Percentiles rank a stretch among this genome's conserved stretches.
Evolutionary conservation across 208 protist genomes (phyloP).

Genomic region (Leptomonas pyrrhocoris): DNA sequence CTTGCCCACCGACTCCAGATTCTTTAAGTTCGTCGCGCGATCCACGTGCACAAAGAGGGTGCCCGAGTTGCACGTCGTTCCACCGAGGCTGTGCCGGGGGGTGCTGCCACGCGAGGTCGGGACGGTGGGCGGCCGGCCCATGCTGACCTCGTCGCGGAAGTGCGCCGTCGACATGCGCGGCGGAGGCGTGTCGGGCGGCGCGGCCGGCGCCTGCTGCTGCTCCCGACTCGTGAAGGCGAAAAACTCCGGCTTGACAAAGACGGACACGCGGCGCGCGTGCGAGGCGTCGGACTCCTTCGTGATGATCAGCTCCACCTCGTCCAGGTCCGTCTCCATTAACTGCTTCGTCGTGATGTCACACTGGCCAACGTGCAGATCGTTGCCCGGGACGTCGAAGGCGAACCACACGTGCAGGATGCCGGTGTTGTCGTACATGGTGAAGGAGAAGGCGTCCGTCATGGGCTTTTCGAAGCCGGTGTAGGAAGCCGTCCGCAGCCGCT

Average conservation of each 20-base stretch:
- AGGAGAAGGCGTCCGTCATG: constrained; percentile 60
- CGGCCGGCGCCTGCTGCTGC: constrained; percentile 11
- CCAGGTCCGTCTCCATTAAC: constrained; percentile 42
- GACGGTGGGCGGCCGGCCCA: constrained; percentile 15
- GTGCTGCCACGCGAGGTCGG: constrained; percentile 36
- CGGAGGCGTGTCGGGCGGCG: constrained; percentile 33
- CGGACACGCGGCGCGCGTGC: constrained; percentile 39
- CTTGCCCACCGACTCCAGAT: constrained; percentile 53
- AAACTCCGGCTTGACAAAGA: constrained; percentile 56
- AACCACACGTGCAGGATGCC: constrained; percentile 61
- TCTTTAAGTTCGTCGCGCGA: constrained; percentile 55
- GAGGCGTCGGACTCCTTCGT: constrained; percentile 37
- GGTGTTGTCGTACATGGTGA: constrained; percentile 69
- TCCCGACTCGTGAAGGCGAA: constrained; percentile 34
- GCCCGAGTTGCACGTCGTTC: constrained; percentile 22
- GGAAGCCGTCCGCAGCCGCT: constrained; percentile 44
- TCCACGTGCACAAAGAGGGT: constrained; percentile 67
- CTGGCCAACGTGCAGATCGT: constrained; percentile 58
- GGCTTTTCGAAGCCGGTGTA: constrained; percentile 58
- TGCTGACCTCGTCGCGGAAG: constrained; percentile 33
- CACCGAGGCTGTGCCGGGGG: constrained; percentile 14
- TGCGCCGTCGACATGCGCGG: constrained; percentile 37
- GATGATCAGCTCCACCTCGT: constrained; percentile 47
- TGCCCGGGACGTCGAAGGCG: constrained; percentile 72
- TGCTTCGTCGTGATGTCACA: constrained; percentile 49